Conservation (phyloP, 768 basidiomycete species). For the Amylocystis lapponica region DNA sequence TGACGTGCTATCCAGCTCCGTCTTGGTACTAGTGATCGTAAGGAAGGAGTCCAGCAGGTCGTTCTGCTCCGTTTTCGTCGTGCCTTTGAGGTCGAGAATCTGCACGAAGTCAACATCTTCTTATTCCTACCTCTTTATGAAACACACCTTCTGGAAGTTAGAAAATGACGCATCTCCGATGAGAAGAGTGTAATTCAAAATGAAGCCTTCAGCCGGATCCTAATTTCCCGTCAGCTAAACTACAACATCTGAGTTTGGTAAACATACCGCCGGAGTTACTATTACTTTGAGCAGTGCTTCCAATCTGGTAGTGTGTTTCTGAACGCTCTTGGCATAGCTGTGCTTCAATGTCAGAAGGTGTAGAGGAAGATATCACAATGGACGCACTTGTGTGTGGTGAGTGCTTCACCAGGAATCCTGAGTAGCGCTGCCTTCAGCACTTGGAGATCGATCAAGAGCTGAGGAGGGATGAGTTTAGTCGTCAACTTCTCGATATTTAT, state of each 20-base stretch:
- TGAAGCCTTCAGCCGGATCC: constrained; percentile 92
- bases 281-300: constrained; percentile 96
- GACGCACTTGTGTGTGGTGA: constrained; percentile 49
- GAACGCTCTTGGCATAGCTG: constrained; percentile 80
- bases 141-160: constrained; percentile 91
- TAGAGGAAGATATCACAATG: constrained; percentile 2
- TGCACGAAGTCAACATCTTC: constrained; percentile 31
- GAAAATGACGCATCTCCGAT: constrained; percentile 93
- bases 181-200: constrained; percentile 90
- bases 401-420: constrained; percentile 73
- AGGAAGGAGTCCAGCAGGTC: constrained; percentile 88
- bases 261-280: constrained; percentile 80
- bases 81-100: constrained; percentile 95
- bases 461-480: background rate
- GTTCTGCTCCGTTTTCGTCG: constrained; percentile 81
- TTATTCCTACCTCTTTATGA: background rate
- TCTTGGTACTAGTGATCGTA: constrained; percentile 87
- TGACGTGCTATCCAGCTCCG: constrained; percentile 82
- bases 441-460: constrained; percentile 90
- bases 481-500: too few species aligned
- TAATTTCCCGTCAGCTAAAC: constrained; percentile 22
- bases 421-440: constrained; percentile 76
- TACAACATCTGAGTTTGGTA: background rate
- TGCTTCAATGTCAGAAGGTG: constrained; percentile 8
- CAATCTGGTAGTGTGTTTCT: constrained; percentile 72